Percentiles rank a stretch among this genome's conserved stretches.
phyloP scores from a whole-genome alignment of 345 rosid species.

The Gynandropsis gynandra region DNA sequence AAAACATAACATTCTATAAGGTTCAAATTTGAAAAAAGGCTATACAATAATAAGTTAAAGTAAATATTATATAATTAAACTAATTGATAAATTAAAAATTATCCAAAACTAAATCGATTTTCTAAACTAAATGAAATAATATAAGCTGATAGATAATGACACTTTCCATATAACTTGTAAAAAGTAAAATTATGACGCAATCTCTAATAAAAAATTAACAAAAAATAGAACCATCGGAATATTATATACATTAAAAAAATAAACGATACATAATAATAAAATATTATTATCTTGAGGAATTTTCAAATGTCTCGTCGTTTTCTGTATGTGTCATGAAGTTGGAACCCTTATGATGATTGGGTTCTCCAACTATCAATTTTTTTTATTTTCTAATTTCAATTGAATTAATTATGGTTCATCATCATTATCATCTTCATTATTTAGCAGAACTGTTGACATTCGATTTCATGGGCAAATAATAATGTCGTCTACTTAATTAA shows the following conservation, averaged over 20 bases:
- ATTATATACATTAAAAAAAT: background rate
- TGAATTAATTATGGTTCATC: background rate
- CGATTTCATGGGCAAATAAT: background rate
- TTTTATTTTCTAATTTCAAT: background rate
- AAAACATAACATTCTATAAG: too few relatives aligned
- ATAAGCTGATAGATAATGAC: too few relatives aligned
- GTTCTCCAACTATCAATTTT: conserved; percentile 13
- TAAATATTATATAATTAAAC: too few relatives aligned
- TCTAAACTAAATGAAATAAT: too few relatives aligned
- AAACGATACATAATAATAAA: background rate
- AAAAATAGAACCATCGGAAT: background rate
- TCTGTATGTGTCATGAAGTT: too few relatives aligned
- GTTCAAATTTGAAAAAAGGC: too few relatives aligned
- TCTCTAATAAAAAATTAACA: conserved; percentile 10
- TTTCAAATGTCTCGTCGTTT: too few relatives aligned
- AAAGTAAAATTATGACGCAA: conserved; percentile 21
- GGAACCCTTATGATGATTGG: background rate
- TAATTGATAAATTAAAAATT: too few relatives aligned
- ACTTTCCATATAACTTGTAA: conserved; percentile 14
- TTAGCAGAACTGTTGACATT: conserved; percentile 12
- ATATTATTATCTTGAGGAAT: too few relatives aligned
- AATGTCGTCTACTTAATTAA: background rate
- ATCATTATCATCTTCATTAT: background rate
- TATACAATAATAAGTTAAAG: too few relatives aligned
- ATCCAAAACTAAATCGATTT: too few relatives aligned